These are phyloP conservation scores for Heterobasidion annosum DNA, from an alignment of 1,284 basidiomycete genomes.

Conservation along the genomic window DNA sequence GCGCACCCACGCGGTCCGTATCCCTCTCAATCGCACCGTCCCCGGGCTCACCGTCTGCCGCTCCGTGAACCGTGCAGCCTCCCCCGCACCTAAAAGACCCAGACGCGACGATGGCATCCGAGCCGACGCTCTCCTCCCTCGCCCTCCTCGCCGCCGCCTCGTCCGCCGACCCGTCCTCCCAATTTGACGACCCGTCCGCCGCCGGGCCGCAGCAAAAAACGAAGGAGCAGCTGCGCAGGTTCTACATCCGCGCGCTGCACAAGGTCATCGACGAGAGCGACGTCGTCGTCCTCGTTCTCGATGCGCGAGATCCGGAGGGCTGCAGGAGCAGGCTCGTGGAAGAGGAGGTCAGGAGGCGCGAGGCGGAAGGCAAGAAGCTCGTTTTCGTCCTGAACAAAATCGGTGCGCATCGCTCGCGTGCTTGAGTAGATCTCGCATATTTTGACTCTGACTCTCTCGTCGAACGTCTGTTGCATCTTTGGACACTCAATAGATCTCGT, in stretches of 20 bases:
- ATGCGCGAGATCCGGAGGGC: conserved; percentile 89
- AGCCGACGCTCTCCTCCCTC: conserved; percentile 21
- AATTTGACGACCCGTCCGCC: conserved; percentile 18
- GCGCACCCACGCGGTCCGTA: conserved; percentile 26
- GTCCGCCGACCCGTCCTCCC: conserved; percentile 9
- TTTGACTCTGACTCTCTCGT: too few relatives aligned
- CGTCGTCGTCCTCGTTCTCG: conserved; percentile 82
- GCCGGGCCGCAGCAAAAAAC: conserved; percentile 30
- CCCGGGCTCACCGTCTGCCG: conserved; percentile 8
- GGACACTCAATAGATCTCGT: conserved; percentile 61
- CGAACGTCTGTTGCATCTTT: too few relatives aligned
- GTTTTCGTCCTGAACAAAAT: conserved; percentile 92
- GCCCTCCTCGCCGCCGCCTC: conserved; percentile 17
- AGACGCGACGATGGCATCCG: conserved; percentile 64
- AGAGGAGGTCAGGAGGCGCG: conserved; percentile 80
- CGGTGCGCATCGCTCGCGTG: conserved; percentile 39
- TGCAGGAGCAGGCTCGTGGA: conserved; percentile 83
- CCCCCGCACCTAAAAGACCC: conserved; percentile 27
- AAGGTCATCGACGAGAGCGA: conserved; percentile 94
- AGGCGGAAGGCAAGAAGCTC: conserved; percentile 80
- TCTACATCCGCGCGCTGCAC: conserved; percentile 70
- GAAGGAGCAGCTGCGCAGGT: conserved; percentile 57
- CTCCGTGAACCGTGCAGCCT: conserved; percentile 5
- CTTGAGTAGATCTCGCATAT: too few relatives aligned
- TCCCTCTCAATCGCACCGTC: not conserved